Percentiles rank a stretch among this genome's conserved stretches.
Evolutionary conservation across 192 early-diverging fungal species (phyloP).

Genomic region (Coemansia sp.): DNA sequence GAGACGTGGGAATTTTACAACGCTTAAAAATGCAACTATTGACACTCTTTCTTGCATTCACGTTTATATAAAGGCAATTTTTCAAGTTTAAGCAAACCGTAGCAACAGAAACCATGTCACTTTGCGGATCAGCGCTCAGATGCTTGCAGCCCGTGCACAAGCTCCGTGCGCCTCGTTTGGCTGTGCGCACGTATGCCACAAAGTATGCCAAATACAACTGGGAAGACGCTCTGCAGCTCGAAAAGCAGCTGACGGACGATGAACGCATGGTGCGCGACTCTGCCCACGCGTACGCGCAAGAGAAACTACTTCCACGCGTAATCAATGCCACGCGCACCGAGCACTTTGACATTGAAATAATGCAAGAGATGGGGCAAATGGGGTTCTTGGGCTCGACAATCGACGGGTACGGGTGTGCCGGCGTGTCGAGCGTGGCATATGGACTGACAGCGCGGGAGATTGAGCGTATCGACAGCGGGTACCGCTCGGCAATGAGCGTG

Average conservation of each 20-base stretch:
- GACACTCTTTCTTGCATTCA: no score
- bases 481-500: conserved; percentile 96
- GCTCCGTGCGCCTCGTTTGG: background rate
- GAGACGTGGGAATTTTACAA: no score
- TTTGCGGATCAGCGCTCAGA: conserved; percentile 1
- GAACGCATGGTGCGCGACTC: conserved; percentile 82
- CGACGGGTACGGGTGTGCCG: conserved; percentile 94
- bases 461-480: conserved; percentile 94
- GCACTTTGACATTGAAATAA: conserved; percentile 85
- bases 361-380: conserved; percentile 90
- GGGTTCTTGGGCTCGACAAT: conserved; percentile 94
- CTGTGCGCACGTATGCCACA: conserved; percentile 31
- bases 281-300: conserved; percentile 84
- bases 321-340: conserved; percentile 84
- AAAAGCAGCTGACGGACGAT: conserved; percentile 86
- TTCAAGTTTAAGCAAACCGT: background rate
- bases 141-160: background rate
- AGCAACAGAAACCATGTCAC: background rate
- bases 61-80: background rate
- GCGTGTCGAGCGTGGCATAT: conserved; percentile 95
- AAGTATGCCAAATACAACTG: conserved; percentile 76
- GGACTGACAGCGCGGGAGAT: conserved; percentile 96
- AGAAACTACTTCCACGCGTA: conserved; percentile 82
- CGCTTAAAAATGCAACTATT: no score
- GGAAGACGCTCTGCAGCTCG: conserved; percentile 83